Base-by-base conservation (phyloP, 345 rosid genomes). In the Crucihimalaya himalaica region DNA sequence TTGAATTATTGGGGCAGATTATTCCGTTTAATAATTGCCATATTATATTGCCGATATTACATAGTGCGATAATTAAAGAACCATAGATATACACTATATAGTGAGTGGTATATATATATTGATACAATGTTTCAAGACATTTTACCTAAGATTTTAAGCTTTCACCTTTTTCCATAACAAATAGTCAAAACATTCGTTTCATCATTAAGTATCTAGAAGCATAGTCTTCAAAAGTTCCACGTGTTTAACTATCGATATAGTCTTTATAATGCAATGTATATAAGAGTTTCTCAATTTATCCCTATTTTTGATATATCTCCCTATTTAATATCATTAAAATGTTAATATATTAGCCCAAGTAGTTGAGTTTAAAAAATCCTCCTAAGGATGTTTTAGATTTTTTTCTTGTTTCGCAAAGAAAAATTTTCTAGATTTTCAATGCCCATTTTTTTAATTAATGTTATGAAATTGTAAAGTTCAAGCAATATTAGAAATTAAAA, bases 41-140 rank as follows among this genome's bases (percentile, higher is more conserved):
- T 23, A 23, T 23, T 23, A 2, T 2, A 23, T 23, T 23, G 25
- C 25, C 25, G 8, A 21, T 50, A 21, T 52, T 28, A 31, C 31
- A 29, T 53, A 27, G 1, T 40, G 27, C 20, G n/a, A 51, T 13
- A n/a, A n/a, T n/a, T n/a, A 5, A 21, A 27, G 6, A 14, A 6
- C 18, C 4, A 27, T 27, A 27, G 4, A 14, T 32, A 34, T 57
- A 5, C 25, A 23, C 2, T n/a, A n/a, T n/a, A n/a, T n/a, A 34
- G 32, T 39, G 57, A 65, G 48, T 66, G 71, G 3, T 23, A 23
- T 23, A 23, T 2, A 23, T 2, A 23, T 23, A n/a, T n/a, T n/a
- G 50, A 48, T 63, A 53, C 76, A 63, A 63, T 65, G 71, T 47
- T 55, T 56, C 16, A 56, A 39, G 66, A 73, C 32, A 56, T 8